Base-by-base conservation (phyloP, 2,329 filamentous ascomycete genomes). In the Botrytis pseudocinerea region DNA sequence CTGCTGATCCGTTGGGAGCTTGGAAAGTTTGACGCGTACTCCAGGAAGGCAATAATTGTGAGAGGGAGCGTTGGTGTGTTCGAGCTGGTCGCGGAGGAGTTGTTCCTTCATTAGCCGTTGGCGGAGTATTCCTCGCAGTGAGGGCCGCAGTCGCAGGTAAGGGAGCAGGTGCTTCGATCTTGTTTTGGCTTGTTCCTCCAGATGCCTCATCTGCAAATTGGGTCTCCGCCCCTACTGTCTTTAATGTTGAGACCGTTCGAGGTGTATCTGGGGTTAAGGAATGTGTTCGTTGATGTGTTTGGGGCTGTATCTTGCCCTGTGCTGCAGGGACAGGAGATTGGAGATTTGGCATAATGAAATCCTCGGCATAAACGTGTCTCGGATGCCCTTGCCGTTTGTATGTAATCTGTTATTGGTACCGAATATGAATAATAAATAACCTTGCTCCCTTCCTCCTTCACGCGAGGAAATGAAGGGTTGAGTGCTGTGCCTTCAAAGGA, bases 161-260 rank as follows among this genome's bases (percentile, higher is more conserved):
- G 63, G 73, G 69, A 61, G 69, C 69, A 61, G 54, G 74, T 54
- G 73, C 51, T 60, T 66, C 63, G 48, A 73, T 59, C 51, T 62
- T 73, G 28, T 61, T 73, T 40, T 63, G 71, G 28, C 46, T 70
- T 42, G 57, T 54, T 62, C 46, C 65, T 69, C 69, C 74, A 69
- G 63, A 70, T 73, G 62, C 61, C 69, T 78, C 75, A 72, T 75
- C 69, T 28, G 74, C 60, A 72, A 73, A 76, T 65, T 78, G 78
- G 61, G 78, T 76, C 68, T 79, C 77, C 3, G 74, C 75, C 78
- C 78, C 79, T 78, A 74, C 75, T 75, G 76, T 76, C 73, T 78
- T 76, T 61, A 66, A 57, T 63, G 64, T 61, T 38, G 70, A 70
- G 40, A 44, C 44, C 46, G 62, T 73, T 68, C 51, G 72, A 73